Conservation (phyloP, 106 monocot genomes). For the Cymbidium sinense region DNA sequence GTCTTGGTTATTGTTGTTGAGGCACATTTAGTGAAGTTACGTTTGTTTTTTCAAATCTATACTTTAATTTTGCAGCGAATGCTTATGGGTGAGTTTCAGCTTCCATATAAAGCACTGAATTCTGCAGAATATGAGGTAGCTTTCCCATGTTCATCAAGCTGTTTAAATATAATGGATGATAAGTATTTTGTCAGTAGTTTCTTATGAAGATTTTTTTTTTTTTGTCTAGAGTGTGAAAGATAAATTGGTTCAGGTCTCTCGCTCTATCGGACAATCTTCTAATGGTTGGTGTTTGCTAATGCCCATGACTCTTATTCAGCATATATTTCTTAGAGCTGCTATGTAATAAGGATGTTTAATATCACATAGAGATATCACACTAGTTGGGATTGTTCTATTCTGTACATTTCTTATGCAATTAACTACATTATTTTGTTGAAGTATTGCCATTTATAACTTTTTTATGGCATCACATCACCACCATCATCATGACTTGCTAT, state of each 20-base stretch:
- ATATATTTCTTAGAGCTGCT: not conserved
- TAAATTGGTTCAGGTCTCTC: constrained; percentile 66
- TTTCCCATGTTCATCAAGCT: not conserved
- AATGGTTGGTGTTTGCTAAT: constrained; percentile 32
- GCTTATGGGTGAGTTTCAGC: constrained; percentile 71
- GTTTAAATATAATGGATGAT: not conserved
- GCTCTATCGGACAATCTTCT: constrained; percentile 52
- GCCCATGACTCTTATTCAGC: not conserved
- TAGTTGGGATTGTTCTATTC: not conserved
- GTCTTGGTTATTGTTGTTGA: not conserved
- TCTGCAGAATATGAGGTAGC: constrained; percentile 81
- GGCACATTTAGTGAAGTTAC: not conserved
- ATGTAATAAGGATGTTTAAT: not conserved
- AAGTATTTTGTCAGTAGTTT: not conserved
- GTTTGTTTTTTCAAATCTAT: not conserved
- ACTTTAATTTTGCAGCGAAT: constrained; percentile 34
- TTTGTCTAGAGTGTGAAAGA: constrained; percentile 61
- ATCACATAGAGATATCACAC: not conserved
- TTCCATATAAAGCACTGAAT: constrained; percentile 70
- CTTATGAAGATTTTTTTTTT: not conserved
- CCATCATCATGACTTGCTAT: not conserved
- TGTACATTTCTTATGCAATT: not conserved
- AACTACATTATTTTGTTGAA: not conserved
- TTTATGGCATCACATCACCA: not conserved
- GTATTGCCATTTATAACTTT: not conserved